These are phyloP conservation scores for Metschnikowia amazonensis DNA, from an alignment of 805 yeast species.

Conservation along the genomic window DNA sequence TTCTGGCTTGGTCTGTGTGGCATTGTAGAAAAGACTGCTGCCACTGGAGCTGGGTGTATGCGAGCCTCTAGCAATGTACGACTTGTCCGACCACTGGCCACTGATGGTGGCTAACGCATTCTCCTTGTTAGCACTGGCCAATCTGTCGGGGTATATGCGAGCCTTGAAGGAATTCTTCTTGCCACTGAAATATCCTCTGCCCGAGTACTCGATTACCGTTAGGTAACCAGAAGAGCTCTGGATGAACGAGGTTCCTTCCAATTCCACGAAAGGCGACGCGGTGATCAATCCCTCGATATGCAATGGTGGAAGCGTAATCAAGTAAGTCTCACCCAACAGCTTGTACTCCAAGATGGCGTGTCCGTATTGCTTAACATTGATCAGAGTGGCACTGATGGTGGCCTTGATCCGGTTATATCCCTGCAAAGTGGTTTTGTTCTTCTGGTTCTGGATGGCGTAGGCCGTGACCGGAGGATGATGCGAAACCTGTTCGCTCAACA, in stretches of 20 bases:
- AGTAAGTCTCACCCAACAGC: slow-evolving; percentile 60
- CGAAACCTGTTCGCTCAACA: slow-evolving; percentile 87
- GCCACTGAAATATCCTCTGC: slow-evolving; percentile 94
- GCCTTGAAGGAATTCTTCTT: slow-evolving; percentile 93
- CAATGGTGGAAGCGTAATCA: slow-evolving; percentile 87
- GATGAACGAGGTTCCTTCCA: slow-evolving; percentile 83
- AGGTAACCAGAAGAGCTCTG: slow-evolving; percentile 77
- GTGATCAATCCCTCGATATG: slow-evolving; percentile 91
- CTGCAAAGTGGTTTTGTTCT: slow-evolving; percentile 63
- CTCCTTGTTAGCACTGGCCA: slow-evolving; percentile 47
- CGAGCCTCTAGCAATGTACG: slow-evolving; percentile 58
- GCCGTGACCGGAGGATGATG: slow-evolving; percentile 99
- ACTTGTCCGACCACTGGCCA: slow-evolving; percentile 91
- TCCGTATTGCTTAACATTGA: slow-evolving; percentile 88
- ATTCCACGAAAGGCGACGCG: slow-evolving; percentile 91
- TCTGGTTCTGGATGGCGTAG: slow-evolving; percentile 73
- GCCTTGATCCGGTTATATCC: slow-evolving; percentile 92
- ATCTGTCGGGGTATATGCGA: slow-evolving; percentile 56
- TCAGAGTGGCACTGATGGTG: slow-evolving; percentile 70
- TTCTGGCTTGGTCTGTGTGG: slow-evolving; percentile 46
- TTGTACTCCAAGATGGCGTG: slow-evolving; percentile 74
- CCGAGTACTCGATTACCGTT: slow-evolving; percentile 73
- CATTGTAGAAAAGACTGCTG: slow-evolving; percentile 61
- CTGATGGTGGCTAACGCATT: slow-evolving; percentile 72
- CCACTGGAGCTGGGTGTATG: slow-evolving; percentile 42